A percentile compares a stretch with the other conserved stretches of the same genome.
These are phyloP conservation scores for Mesembryanthemum crystallinum DNA, from an alignment of 148 eudicot genomes.

Conservation along the genomic window DNA sequence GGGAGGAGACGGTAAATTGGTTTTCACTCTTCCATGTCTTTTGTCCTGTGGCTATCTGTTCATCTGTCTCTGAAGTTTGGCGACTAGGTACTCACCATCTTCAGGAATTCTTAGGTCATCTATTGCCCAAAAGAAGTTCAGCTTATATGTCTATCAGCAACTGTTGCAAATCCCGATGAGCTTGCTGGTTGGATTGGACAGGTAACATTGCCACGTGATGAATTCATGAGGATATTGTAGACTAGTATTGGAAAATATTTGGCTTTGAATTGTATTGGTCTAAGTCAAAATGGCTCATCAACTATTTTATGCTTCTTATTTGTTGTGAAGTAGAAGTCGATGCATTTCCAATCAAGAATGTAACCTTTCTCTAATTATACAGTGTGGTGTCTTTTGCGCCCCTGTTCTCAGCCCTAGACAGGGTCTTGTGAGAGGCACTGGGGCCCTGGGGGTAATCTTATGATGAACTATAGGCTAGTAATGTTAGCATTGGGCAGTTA, in stretches of 20 bases:
- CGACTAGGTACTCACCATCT: conserved; percentile 5
- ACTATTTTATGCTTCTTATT: neutral
- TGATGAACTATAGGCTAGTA: neutral
- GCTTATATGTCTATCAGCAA: conserved; percentile 95
- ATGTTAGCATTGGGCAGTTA: neutral
- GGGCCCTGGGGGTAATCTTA: neutral
- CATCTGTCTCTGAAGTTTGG: conserved; percentile 5
- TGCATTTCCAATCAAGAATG: neutral
- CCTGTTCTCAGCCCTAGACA: neutral
- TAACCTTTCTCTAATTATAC: neutral
- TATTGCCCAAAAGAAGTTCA: conserved; percentile 99
- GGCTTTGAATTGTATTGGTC: neutral
- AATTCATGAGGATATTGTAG: neutral
- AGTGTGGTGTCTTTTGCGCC: neutral
- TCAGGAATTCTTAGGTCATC: conserved; percentile 53
- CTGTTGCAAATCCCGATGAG: conserved; percentile 98
- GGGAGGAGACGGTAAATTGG: conserved; percentile 94
- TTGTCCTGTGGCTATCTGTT: neutral
- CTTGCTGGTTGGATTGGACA: conserved; percentile 98
- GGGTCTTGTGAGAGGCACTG: neutral
- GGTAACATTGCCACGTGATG: conserved; percentile 40
- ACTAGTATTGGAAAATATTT: neutral
- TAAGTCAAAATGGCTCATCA: neutral
- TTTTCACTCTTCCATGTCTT: conserved; percentile 10
- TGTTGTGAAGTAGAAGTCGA: neutral